phyloP scores from a whole-genome alignment of 179 eudicot genomes.

The Sideroxylon spinosum region DNA sequence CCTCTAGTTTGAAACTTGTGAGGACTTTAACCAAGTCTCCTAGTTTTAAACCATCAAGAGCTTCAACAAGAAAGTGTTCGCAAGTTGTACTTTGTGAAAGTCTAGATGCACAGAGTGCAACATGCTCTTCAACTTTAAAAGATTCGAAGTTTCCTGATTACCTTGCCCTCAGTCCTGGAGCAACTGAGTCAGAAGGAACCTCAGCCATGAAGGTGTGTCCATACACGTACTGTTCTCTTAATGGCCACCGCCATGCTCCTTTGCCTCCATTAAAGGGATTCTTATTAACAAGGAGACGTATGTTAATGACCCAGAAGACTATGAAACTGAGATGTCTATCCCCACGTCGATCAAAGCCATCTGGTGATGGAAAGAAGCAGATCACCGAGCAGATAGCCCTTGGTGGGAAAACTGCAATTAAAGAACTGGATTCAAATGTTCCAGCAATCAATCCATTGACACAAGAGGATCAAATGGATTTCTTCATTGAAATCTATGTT shows the following conservation, averaged over 20 bases:
- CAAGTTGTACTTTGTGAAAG: constrained; percentile 35
- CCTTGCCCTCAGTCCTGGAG: constrained; percentile 57
- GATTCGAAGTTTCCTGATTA: constrained; percentile 64
- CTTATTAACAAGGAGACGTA: constrained; percentile 50
- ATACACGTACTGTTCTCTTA: constrained; percentile 77
- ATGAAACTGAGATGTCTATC: constrained; percentile 34
- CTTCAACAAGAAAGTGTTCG: constrained; percentile 34
- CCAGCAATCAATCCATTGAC: background rate
- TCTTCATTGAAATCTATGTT: constrained; percentile 46
- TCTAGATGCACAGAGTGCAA: constrained; percentile 43
- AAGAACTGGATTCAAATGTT: too few relatives aligned
- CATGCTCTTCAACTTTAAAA: constrained; percentile 80
- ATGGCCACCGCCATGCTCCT: constrained; percentile 64
- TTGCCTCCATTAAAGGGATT: constrained; percentile 62
- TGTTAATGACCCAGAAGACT: constrained; percentile 49
- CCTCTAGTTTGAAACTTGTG: constrained; percentile 64
- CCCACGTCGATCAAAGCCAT: constrained; percentile 30
- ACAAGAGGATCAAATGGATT: constrained; percentile 28
- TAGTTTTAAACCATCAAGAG: constrained; percentile 61
- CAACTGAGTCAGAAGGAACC: constrained; percentile 61
- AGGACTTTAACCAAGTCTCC: constrained; percentile 30
- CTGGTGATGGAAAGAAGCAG: background rate
- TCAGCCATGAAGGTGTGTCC: constrained; percentile 71
- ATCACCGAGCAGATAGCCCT: too few relatives aligned
- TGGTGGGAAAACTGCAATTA: constrained; percentile 7